Evolutionary conservation across 2,329 filamentous ascomycete species (phyloP).

Genomic region (Fusarium duplospermum): DNA sequence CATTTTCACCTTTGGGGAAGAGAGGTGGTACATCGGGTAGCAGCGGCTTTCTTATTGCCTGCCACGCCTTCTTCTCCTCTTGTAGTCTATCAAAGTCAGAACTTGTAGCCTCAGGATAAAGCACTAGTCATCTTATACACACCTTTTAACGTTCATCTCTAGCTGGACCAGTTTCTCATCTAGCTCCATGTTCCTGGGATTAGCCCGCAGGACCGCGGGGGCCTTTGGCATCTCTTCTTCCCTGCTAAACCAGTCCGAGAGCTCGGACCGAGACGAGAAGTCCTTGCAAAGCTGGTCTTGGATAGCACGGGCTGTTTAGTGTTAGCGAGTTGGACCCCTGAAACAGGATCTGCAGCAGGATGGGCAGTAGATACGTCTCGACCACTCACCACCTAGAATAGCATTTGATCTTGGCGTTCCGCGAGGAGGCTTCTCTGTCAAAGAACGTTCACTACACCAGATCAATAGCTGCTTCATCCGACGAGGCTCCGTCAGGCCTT

Average conservation of each 20-base stretch:
- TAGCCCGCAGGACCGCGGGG: conserved; percentile 81
- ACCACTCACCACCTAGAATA: no score
- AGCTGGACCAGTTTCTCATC: conserved; percentile 82
- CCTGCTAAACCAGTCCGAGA: conserved; percentile 91
- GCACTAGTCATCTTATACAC: conserved; percentile 44
- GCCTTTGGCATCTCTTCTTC: conserved; percentile 67
- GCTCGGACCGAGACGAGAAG: conserved; percentile 81
- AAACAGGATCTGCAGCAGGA: not conserved
- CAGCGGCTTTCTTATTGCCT: conserved; percentile 77
- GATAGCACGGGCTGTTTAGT: conserved; percentile 80
- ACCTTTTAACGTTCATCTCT: conserved; percentile 87
- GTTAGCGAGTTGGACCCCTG: conserved; percentile 52
- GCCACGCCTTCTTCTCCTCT: conserved; percentile 84
- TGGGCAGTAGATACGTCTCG: not conserved
- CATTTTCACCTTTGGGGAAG: conserved; percentile 52
- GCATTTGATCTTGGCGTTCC: no score
- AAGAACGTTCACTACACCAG: no score
- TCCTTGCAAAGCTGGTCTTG: conserved; percentile 93
- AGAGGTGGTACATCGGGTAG: conserved; percentile 66
- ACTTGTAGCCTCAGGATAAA: not conserved
- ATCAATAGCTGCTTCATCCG: no score
- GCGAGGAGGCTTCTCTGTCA: no score
- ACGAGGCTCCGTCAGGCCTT: no score
- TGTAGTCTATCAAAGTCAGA: conserved; percentile 70
- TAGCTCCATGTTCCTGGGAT: conserved; percentile 89